Base-by-base conservation (phyloP, 2,329 filamentous ascomycete genomes). In the Hypoxylon sp. region DNA sequence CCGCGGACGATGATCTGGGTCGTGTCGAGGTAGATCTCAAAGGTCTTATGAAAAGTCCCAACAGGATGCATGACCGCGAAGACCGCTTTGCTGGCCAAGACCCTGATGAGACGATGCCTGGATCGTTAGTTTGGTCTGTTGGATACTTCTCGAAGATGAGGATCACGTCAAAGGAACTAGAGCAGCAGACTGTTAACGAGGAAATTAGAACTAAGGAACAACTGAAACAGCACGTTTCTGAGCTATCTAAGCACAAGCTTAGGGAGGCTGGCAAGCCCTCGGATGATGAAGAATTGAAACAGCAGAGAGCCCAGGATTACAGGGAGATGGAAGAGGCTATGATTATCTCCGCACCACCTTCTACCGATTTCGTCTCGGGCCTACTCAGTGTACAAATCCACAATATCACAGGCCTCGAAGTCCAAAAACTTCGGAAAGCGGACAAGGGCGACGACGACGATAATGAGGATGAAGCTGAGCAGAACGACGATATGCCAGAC, bases 1-100 rank as follows among this genome's bases (percentile, higher is more conserved):
- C 88, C 1, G 91, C 91, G 1, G 91, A 93, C 74, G 91, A 93
- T 72, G 91, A 93, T 73, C 82, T 93, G 1, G 91, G 91, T 14
- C 86, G 91, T 14, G 91, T 93, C 13, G 91, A 93, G 75, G 79
- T 93, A 7, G 86, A 88, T 65, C 77, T 93, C 32, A 90, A 90
- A 73, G 79, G 87, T 3, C 74, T 93, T 5, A 92, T 93, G 86
- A 83, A 83, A 59, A 82, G 81, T 48, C 74, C 83, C 0, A 90
- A 90, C 57, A 85, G 82, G 65, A 88, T 92, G 80, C 83, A 83
- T 59, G 83, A 90, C 45, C 84, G 91, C 0, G 83, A 86, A 65
- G 91, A 93, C 75, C 85, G 88, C 1, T 90, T 93, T 75, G 83
- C 82, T 41, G 89, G 89, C 3, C 82, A 92, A 57, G 89, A 91